These are phyloP conservation scores for Mentha longifolia DNA, from an alignment of 257 asterid species.

Conservation along the genomic window DNA sequence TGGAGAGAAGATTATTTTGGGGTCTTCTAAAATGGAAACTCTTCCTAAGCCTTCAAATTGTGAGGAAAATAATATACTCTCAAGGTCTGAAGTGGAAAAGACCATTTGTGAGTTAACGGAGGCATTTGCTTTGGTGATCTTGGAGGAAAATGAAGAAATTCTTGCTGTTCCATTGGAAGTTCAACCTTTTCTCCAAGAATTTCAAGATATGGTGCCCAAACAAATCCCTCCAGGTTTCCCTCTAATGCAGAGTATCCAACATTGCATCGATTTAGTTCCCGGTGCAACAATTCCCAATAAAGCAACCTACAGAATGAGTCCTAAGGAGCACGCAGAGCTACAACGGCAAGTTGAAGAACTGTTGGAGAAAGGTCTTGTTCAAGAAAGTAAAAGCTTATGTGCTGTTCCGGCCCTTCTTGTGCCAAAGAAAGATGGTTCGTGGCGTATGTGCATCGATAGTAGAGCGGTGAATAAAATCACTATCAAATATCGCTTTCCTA, in stretches of 20 bases:
- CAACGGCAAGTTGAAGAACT: constrained; percentile 5
- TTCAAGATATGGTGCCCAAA: constrained; percentile 7
- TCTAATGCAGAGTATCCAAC: no score
- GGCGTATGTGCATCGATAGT: background rate
- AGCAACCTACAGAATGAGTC: no score
- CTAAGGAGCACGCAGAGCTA: background rate
- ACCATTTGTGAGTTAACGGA: no score
- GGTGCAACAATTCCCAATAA: no score
- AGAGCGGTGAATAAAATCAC: background rate
- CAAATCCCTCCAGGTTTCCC: background rate
- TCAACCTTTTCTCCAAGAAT: background rate
- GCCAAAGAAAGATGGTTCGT: background rate
- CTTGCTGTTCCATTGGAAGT: no score
- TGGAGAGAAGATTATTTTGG: no score
- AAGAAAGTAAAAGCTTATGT: background rate
- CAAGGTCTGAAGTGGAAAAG: background rate
- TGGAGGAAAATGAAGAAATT: no score
- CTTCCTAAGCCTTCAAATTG: no score
- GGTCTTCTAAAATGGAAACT: no score
- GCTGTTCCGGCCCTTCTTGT: background rate
- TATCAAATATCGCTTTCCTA: background rate
- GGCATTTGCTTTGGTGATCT: no score
- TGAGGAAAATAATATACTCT: no score
- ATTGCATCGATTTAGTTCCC: no score
- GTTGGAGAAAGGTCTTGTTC: background rate